Evolutionary conservation across 768 basidiomycete genomes (phyloP).

Genomic region (Macrolepiota fuliginosa): DNA sequence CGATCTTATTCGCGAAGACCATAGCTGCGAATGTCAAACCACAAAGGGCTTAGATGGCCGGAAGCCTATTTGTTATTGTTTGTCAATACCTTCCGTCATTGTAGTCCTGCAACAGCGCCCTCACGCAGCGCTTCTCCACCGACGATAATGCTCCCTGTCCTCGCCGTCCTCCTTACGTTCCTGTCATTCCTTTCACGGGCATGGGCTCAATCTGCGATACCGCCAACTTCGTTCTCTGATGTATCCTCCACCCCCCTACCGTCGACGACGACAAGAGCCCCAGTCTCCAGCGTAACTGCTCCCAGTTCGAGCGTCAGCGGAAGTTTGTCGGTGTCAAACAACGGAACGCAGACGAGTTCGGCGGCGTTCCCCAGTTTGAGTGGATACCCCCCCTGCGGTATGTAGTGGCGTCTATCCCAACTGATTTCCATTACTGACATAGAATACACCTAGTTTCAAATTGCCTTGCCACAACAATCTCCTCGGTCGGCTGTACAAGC

Average conservation of each 20-base stretch:
- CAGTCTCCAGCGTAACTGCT: conserved; percentile 3
- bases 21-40: too few species aligned
- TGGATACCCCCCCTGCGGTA: conserved; percentile 37
- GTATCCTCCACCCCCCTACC: conserved; percentile 11
- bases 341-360: conserved; percentile 25
- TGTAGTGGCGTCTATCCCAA: conserved; percentile 8
- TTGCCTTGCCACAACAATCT: conserved; percentile 39
- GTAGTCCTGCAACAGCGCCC: background rate
- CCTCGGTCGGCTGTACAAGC: conserved; percentile 39
- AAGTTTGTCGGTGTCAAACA: conserved; percentile 14
- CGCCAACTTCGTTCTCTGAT: conserved; percentile 19
- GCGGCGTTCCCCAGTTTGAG: conserved; percentile 37
- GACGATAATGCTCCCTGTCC: conserved; percentile 5
- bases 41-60: too few species aligned
- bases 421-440: background rate
- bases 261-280: background rate
- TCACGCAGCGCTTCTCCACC: background rate
- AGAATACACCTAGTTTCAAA: conserved; percentile 33
- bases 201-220: conserved; percentile 10
- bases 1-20: background rate
- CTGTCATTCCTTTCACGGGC: background rate
- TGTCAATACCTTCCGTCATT: background rate
- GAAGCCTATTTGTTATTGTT: background rate
- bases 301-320: conserved; percentile 5
- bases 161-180: conserved; percentile 10